Conservation (phyloP, 192 early-diverging fungal genomes). For the Linnemannia zychae region DNA sequence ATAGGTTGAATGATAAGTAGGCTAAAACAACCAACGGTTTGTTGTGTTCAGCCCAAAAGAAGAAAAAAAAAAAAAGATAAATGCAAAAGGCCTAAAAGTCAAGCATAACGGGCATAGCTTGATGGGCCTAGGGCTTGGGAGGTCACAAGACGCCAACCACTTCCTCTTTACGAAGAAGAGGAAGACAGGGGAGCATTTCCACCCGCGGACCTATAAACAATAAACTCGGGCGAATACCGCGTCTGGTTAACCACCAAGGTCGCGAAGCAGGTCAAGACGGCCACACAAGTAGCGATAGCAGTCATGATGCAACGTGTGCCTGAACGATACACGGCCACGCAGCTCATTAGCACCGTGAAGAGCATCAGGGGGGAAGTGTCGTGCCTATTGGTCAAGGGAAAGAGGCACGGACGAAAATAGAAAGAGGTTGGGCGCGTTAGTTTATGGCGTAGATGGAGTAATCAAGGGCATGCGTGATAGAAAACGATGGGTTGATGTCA, state of each 20-base stretch:
- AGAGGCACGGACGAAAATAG: neutral
- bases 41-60: too few species aligned
- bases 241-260: conserved; percentile 34
- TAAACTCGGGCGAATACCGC: conserved; percentile 29
- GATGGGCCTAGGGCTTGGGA: too few species aligned
- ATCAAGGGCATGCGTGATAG: neutral
- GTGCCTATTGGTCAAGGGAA: conserved; percentile 1
- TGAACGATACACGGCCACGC: conserved; percentile 35
- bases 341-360: conserved; percentile 28
- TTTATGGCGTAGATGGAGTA: neutral
- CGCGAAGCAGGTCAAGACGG: conserved; percentile 47
- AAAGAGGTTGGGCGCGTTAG: neutral
- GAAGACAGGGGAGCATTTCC: neutral
- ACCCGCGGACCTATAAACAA: conserved; percentile 16
- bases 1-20: neutral
- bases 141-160: neutral
- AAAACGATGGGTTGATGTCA: neutral
- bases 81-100: too few species aligned
- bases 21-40: neutral
- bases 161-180: neutral
- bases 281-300: conserved; percentile 31
- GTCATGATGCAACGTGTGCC: conserved; percentile 45
- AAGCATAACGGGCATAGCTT: too few species aligned
- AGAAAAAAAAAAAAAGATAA: neutral
- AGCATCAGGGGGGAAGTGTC: conserved; percentile 39